Percentiles rank a stretch among this genome's conserved stretches.
Conservation (phyloP, 257 asterid genomes). For the Nicotiana obtusifolia region DNA sequence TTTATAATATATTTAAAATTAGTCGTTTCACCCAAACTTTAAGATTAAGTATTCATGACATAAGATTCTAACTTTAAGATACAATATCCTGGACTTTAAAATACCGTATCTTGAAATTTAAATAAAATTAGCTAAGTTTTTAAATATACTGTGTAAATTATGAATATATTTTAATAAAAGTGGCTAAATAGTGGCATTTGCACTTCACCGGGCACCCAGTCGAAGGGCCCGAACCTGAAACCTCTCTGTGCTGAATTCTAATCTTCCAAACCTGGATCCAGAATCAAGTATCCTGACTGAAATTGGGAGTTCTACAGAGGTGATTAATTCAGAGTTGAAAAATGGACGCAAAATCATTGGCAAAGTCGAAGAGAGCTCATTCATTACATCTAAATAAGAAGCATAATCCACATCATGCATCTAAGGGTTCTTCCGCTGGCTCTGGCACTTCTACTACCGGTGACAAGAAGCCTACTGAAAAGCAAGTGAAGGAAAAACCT, state of each 20-base stretch:
- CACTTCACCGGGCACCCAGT: neutral
- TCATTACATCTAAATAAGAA: slow-evolving; percentile 64
- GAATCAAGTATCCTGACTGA: neutral
- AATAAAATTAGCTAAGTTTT: no score
- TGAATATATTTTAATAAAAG: no score
- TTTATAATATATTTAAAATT: no score
- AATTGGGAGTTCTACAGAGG: neutral
- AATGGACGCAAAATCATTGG: slow-evolving; percentile 87
- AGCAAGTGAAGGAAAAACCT: slow-evolving; percentile 38
- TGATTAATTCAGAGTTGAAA: no score
- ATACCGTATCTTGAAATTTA: no score
- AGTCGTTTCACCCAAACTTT: no score
- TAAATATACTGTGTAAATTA: no score
- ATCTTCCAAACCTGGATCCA: neutral
- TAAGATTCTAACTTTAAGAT: no score
- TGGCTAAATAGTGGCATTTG: no score
- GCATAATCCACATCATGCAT: slow-evolving; percentile 45
- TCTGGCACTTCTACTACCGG: slow-evolving; percentile 21
- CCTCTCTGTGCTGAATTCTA: neutral
- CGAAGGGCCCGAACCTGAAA: neutral
- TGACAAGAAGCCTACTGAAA: slow-evolving; percentile 40
- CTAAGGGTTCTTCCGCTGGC: slow-evolving; percentile 35
- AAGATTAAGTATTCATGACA: no score
- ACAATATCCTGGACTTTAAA: no score
- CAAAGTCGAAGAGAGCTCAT: slow-evolving; percentile 94